Evolutionary conservation across 768 basidiomycete species (phyloP).

Genomic region (Candolleomyces aberdarensis): DNA sequence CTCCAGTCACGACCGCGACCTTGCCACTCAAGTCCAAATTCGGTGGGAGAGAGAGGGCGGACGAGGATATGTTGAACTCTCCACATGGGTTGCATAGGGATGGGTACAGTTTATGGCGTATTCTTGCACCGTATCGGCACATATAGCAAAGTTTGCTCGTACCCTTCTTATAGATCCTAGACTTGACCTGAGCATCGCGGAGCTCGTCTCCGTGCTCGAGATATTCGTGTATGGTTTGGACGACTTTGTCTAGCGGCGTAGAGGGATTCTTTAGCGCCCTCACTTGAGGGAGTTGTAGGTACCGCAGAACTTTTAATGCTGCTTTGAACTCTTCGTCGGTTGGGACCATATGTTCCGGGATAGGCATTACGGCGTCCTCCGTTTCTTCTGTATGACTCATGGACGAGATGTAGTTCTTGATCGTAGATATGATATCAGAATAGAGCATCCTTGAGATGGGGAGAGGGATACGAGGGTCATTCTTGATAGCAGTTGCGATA

Average conservation of each 20-base stretch:
- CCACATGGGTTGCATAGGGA: slow-evolving; percentile 26
- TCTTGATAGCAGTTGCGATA: slow-evolving; percentile 5
- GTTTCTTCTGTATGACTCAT: slow-evolving; percentile 11
- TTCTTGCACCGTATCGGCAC: slow-evolving; percentile 19
- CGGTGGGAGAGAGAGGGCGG: slow-evolving; percentile 22
- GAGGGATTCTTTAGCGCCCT: slow-evolving; percentile 9
- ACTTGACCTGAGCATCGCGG: background rate
- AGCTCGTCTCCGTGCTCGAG: slow-evolving; percentile 3
- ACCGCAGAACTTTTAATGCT: slow-evolving; percentile 22
- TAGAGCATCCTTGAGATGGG: slow-evolving; percentile 21
- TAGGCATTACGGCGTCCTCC: background rate
- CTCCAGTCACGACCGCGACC: slow-evolving; percentile 31
- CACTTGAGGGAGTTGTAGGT: slow-evolving; percentile 22
- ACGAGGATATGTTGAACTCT: slow-evolving; percentile 27
- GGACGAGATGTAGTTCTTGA: slow-evolving; percentile 20
- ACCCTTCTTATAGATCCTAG: background rate
- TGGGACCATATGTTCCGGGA: slow-evolving; percentile 22
- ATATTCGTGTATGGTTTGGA: slow-evolving; percentile 17
- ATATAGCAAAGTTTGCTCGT: slow-evolving; percentile 20
- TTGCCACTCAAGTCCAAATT: slow-evolving; percentile 22
- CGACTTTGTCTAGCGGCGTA: slow-evolving; percentile 15
- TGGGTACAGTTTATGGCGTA: slow-evolving; percentile 20
- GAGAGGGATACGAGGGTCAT: slow-evolving; percentile 16
- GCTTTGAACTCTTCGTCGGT: slow-evolving; percentile 23
- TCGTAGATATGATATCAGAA: slow-evolving; percentile 17